These are phyloP conservation scores for Daedaleopsis nitida DNA, from an alignment of 768 basidiomycete species.

Conservation along the genomic window DNA sequence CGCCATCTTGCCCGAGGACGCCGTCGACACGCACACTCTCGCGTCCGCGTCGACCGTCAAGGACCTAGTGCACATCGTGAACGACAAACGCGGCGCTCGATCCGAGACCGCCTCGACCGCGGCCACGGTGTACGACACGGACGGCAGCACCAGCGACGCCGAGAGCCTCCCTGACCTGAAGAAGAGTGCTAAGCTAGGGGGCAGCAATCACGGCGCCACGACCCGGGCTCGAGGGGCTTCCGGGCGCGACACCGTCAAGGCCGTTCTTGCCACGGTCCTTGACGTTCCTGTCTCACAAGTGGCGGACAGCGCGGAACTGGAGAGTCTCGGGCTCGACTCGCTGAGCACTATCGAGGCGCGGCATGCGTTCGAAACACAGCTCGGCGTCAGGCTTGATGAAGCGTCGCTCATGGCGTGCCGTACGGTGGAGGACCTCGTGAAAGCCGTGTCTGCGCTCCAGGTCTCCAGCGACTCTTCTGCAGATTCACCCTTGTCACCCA, in stretches of 20 bases:
- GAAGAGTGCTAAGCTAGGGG: not conserved
- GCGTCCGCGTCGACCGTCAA: conserved; percentile 28
- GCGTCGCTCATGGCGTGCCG: conserved; percentile 4
- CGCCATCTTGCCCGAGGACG: conserved; percentile 33
- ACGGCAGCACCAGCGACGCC: not conserved
- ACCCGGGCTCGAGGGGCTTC: conserved; percentile 5
- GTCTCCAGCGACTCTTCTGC: not conserved
- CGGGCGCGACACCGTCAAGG: conserved; percentile 15
- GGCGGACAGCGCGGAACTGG: conserved; percentile 47
- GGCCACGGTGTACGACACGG: not conserved
- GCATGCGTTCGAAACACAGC: conserved; percentile 45
- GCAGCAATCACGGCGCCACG: not conserved
- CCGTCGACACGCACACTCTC: conserved; percentile 1
- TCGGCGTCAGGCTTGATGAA: conserved; percentile 38
- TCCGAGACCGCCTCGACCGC: not conserved
- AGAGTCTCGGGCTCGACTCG: conserved; percentile 62
- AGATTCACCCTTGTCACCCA: not conserved
- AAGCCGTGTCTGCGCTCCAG: not conserved
- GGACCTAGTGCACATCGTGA: conserved; percentile 37
- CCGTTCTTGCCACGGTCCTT: conserved; percentile 51
- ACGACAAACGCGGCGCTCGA: conserved; percentile 9
- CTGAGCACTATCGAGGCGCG: conserved; percentile 64
- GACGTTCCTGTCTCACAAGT: conserved; percentile 39
- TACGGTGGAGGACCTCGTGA: conserved; percentile 4
- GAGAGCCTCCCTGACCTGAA: not conserved